Evolutionary conservation across 2,329 filamentous ascomycete species (phyloP), one percentile per base, ranked within the genome.

Genomic region (Whalleya microplaca): DNA sequence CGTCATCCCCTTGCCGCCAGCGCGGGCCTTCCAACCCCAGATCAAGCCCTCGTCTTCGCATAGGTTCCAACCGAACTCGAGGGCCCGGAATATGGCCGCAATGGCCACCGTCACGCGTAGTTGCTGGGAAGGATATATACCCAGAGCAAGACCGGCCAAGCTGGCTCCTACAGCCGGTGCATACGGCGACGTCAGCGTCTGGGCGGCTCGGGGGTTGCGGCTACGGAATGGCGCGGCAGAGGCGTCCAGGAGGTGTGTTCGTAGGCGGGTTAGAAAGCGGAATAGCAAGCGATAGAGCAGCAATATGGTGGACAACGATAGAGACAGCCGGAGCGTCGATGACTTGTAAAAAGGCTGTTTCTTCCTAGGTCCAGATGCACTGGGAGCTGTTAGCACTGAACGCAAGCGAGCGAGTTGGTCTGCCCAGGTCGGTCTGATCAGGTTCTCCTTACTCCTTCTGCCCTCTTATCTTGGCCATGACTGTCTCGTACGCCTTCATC

Each of bases 151-250:
- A 2, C 94, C 94, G 0, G 94, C 92, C 46, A 97, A 74, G 66
- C 91, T 92, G 5, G 94, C 93, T 10, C 94, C 95, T n/a, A 97
- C 82, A 1, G 93, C 92, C 0, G 94, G 94, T 0, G 94, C 90
- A 70, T 92, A 89, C 9, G 84, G 82, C 1, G 92, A 96, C 0
- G 92, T 96, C 55, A 99, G 80, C 0, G 90, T 85, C 19, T 80
- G 80, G 0, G 90, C 83, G 12, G 92, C 84, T 18, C 84, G 84
- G 0, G 93, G 93, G 68, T 98, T 97, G 51, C 94, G 88, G 55
- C 82, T 79, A 14, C 92, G 84, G 74, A 98, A 97, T 0, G 91
- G 88, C 52, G 84, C 83, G 1, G 93, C 92, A 54, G 91, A 84
- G n/a, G 91, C 84, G 37, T 89, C 87, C 42, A 96, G 85, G 3